Evolutionary conservation across 805 yeast species (phyloP).

Genomic region (Cyberlindnera misumaiensis): DNA sequence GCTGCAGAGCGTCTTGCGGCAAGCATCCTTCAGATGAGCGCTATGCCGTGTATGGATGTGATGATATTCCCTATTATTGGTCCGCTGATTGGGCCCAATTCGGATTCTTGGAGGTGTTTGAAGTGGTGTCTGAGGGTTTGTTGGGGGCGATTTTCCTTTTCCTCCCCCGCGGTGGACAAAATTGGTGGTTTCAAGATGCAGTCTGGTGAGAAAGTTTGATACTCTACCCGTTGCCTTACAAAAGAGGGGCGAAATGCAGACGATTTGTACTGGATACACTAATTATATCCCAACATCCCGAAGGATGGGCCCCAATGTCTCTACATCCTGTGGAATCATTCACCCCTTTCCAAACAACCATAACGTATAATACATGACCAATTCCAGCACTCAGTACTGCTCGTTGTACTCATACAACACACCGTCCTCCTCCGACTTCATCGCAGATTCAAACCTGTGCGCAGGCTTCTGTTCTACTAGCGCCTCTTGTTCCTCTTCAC

Average conservation of each 20-base stretch:
- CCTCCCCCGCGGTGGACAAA: background rate
- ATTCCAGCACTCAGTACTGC: constrained; percentile 4
- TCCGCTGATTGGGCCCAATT: no score
- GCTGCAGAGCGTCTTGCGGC: constrained; percentile 3
- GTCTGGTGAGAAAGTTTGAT: background rate
- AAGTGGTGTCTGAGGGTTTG: background rate
- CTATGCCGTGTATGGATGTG: no score
- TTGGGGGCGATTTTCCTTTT: background rate
- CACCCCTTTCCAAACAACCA: no score
- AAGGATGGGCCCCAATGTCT: no score
- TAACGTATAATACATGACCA: no score
- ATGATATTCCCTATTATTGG: no score
- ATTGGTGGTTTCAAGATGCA: constrained; percentile 1
- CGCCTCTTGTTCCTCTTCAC: constrained; percentile 1
- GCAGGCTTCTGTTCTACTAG: background rate
- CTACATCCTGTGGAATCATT: no score
- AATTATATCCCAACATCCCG: no score
- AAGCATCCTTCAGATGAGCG: constrained; percentile 4
- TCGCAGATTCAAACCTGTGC: no score
- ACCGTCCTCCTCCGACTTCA: constrained; percentile 5
- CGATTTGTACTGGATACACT: no score
- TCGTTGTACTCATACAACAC: constrained; percentile 12
- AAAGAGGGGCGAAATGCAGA: no score
- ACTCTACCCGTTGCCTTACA: no score
- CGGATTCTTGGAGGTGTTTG: background rate